Evolutionary conservation across 768 basidiomycete species (phyloP), one percentile per base, ranked within the genome.

Genomic region (Tulasnella sp.): DNA sequence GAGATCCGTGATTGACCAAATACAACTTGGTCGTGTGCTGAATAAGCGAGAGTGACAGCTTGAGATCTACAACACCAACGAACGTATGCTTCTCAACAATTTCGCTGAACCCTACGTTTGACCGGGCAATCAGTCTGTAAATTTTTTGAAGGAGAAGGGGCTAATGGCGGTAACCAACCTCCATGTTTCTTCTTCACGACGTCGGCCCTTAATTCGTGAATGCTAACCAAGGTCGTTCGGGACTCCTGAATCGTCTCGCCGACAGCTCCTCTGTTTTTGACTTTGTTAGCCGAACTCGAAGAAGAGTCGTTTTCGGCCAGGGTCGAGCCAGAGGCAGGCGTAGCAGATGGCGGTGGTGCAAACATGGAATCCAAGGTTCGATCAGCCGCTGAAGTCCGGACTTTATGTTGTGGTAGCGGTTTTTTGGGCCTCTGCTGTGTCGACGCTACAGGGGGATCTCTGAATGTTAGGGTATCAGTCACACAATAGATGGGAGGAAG

Each of bases 331-430:
- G 37, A 19, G 39, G 25, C 9, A 3, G 72, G 34, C 17, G 49
- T 45, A 75, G 31, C 19, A 14, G 69, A n/a, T 12, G 36, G 42
- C 17, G 77, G 11, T 7, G 38, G 75, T 22, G 91, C 91, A 78
- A 98, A 92, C 94, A 98, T 97, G 0, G 95, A 95, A 81, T 99
- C 97, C 19, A 99, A 87, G 0, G 96, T 99, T 42, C 96, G 89
- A 76, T 96, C 93, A 64, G 91, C 86, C 11, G 91, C 84, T 12
- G 95, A 97, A 2, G 94, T 96, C 75, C 97, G 89, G 72, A 98
- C 93, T 87, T 97, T 97, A 82, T 96, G 90, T 34, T 98, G 91
- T 2, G 96, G 91, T 74, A 88, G 86, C 0, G 86, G 81, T 80
- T 91, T 91, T 80, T 87, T 87, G 76, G 84, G 84, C 31, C 58